Percentiles rank a stretch among this genome's conserved stretches.
Evolutionary conservation across 441 rosid genomes (phyloP).

Genomic region (Syzygium syzygioides): DNA sequence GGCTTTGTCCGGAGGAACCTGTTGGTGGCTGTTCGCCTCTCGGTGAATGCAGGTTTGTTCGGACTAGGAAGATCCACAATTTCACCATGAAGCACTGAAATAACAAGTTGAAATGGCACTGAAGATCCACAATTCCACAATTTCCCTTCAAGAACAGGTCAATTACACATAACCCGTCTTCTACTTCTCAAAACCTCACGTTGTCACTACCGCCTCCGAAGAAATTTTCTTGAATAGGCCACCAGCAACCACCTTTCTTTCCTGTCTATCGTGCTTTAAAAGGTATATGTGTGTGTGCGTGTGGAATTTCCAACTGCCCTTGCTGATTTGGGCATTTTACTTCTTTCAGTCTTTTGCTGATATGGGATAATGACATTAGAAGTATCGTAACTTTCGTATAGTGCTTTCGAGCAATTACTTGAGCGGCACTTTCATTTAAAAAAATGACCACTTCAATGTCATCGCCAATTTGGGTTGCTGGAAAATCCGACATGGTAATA

Average conservation of each 20-base stretch:
- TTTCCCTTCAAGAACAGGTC: neutral
- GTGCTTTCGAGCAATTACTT: too few species aligned
- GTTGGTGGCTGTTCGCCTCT: fast-evolving
- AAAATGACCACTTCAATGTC: fast-evolving
- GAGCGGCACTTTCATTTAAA: too few species aligned
- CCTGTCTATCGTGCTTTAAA: neutral
- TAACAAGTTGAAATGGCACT: neutral
- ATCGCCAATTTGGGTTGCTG: neutral
- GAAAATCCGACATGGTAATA: neutral
- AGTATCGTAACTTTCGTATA: neutral
- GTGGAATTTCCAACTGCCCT: neutral
- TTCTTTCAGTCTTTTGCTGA: neutral
- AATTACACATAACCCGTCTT: neutral
- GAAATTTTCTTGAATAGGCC: neutral
- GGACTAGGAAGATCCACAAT: neutral
- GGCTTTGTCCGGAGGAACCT: neutral
- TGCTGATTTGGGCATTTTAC: neutral
- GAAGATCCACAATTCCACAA: too few species aligned
- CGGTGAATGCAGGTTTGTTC: neutral
- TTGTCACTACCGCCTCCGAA: neutral
- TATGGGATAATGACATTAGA: neutral
- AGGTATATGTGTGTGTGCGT: too few species aligned
- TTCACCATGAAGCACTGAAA: neutral
- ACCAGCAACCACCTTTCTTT: neutral
- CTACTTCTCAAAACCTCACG: neutral